A percentile compares a stretch with the other conserved stretches of the same genome.
These are phyloP conservation scores for Neofusicoccum umdonicola DNA, from an alignment of 2,329 filamentous ascomycete genomes.

Conservation along the genomic window DNA sequence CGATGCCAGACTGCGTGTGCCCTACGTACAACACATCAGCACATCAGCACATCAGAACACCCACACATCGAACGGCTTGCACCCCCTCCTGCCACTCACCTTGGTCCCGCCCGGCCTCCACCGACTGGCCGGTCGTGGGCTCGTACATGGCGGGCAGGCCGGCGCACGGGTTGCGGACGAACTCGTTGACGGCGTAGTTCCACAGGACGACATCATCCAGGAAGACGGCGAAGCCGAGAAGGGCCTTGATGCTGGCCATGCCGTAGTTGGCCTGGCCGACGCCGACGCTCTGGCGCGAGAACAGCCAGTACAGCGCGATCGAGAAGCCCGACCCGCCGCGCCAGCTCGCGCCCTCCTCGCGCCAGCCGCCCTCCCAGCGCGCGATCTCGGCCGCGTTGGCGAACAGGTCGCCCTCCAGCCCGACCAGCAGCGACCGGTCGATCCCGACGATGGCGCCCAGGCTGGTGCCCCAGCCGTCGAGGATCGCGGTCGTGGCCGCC, in stretches of 20 bases:
- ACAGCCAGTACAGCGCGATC: conserved; percentile 44
- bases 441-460: conserved; percentile 35
- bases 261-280: conserved; percentile 47
- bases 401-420: conserved; percentile 41
- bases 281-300: conserved; percentile 38
- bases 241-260: conserved; percentile 40
- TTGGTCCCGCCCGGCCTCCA: conserved; percentile 42
- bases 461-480: conserved; percentile 38
- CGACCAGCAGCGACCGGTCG: conserved; percentile 38
- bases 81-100: not conserved
- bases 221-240: conserved; percentile 42
- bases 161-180: conserved; percentile 38
- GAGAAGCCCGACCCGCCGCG: conserved; percentile 39
- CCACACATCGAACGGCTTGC: too few relatives aligned
- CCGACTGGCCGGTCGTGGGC: conserved; percentile 34
- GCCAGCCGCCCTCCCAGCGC: conserved; percentile 45
- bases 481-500: conserved; percentile 34
- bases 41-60: too few relatives aligned
- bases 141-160: conserved; percentile 31
- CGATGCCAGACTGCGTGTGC: conserved; percentile 27
- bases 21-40: not conserved
- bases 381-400: conserved; percentile 47
- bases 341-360: conserved; percentile 34
- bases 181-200: conserved; percentile 42
- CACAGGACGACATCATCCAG: conserved; percentile 42